These are phyloP conservation scores for Scedosporium dehoogii DNA, from an alignment of 2,329 filamentous ascomycete species.

Conservation along the genomic window DNA sequence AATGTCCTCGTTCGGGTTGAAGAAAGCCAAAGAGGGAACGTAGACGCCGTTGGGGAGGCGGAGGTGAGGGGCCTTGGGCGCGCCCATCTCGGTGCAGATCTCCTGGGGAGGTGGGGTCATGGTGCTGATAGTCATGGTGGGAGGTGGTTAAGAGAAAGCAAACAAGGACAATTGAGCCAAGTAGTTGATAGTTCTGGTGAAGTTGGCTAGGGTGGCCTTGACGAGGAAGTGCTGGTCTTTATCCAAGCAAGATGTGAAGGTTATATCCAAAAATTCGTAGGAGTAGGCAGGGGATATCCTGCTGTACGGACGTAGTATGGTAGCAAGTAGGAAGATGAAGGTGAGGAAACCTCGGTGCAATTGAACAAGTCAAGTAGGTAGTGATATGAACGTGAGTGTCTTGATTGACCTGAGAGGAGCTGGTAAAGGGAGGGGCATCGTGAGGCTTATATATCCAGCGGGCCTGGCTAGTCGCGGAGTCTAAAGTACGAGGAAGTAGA, in stretches of 20 bases:
- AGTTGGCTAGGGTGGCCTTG: too few species aligned
- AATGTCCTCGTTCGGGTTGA: constrained; percentile 55
- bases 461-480: not conserved
- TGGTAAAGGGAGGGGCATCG: not conserved
- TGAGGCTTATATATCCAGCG: not conserved
- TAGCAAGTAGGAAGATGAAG: not conserved
- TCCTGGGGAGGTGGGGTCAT: constrained; percentile 3
- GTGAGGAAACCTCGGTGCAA: not conserved
- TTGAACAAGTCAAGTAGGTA: not conserved
- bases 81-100: not conserved
- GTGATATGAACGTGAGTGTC: not conserved
- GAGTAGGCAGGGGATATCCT: too few species aligned
- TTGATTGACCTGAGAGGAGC: not conserved
- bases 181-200: too few species aligned
- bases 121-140: not conserved
- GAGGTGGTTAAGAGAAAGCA: not conserved
- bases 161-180: too few species aligned
- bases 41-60: constrained; percentile 48
- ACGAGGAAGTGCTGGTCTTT: too few species aligned
- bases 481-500: not conserved
- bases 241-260: too few species aligned
- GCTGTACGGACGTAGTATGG: not conserved
- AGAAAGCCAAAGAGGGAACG: constrained; percentile 67
- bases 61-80: constrained; percentile 4
- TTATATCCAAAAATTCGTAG: too few species aligned